phyloP scores from a whole-genome alignment of 345 rosid species.

The Hypericum androsaemum region DNA sequence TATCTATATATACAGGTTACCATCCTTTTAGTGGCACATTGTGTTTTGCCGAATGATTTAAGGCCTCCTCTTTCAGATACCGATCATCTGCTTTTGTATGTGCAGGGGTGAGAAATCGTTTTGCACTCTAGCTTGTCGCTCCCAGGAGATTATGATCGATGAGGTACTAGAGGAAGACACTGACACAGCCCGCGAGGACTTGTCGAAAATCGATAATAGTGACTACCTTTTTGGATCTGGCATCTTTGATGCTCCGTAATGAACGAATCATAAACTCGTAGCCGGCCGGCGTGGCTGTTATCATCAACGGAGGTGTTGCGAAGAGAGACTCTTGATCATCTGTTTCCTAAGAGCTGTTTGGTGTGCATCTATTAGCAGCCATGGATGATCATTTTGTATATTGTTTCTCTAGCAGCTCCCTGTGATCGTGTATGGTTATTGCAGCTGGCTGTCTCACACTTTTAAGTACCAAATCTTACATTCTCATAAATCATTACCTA shows the following conservation, averaged over 20 bases:
- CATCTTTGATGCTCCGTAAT: constrained; percentile 21
- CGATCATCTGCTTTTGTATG: not conserved
- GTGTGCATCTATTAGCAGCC: constrained; percentile 55
- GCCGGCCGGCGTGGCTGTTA: constrained; percentile 18
- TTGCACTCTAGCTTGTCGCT: constrained; percentile 64
- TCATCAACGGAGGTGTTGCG: constrained; percentile 20
- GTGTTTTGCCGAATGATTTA: no score
- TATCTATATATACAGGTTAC: constrained; percentile 70
- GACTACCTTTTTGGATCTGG: constrained; percentile 31
- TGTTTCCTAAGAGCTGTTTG: constrained; percentile 58
- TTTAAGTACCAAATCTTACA: no score
- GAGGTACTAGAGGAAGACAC: constrained; percentile 11
- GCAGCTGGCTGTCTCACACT: no score
- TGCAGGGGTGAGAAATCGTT: constrained; percentile 84
- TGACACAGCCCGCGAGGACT: constrained; percentile 16
- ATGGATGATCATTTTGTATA: constrained; percentile 51
- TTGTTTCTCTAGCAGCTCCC: constrained; percentile 9
- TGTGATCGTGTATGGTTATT: constrained; percentile 21
- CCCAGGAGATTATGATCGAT: constrained; percentile 51
- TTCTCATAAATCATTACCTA: no score
- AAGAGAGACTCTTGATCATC: constrained; percentile 34
- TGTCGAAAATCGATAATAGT: constrained; percentile 13
- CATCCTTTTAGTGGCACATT: no score
- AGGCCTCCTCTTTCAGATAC: not conserved
- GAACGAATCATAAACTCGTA: not conserved